Evolutionary conservation across 2,329 filamentous ascomycete species (phyloP).

Genomic region (Periglandula ipomoeae): DNA sequence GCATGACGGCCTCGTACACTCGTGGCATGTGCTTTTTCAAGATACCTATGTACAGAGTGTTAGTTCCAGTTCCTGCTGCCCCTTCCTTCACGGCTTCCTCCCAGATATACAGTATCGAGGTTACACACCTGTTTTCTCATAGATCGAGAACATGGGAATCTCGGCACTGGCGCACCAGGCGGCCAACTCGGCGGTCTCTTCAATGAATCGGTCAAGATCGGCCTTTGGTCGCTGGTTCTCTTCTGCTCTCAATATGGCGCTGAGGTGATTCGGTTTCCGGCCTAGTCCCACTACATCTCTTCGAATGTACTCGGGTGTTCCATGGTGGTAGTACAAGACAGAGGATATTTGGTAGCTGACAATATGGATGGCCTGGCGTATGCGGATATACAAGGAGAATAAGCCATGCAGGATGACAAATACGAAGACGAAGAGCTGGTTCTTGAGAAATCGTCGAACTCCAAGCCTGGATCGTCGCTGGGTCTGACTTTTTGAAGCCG

Average conservation of each 20-base stretch:
- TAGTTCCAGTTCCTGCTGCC: background rate
- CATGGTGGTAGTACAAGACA: slow-evolving; percentile 89
- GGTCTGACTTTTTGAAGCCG: slow-evolving; percentile 15
- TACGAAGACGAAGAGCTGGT: slow-evolving; percentile 55
- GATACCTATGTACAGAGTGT: slow-evolving; percentile 49
- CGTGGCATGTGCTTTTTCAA: slow-evolving; percentile 85
- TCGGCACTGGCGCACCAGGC: slow-evolving; percentile 90
- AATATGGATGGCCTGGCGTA: slow-evolving; percentile 70
- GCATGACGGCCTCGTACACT: slow-evolving; percentile 68
- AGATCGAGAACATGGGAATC: slow-evolving; percentile 80
- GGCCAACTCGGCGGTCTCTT: slow-evolving; percentile 83
- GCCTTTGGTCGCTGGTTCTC: slow-evolving; percentile 59
- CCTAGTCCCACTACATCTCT: slow-evolving; percentile 70
- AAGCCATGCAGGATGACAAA: slow-evolving; percentile 67
- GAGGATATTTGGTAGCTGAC: slow-evolving; percentile 70
- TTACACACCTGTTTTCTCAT: slow-evolving; percentile 74
- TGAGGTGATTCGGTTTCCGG: slow-evolving; percentile 75
- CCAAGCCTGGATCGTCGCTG: slow-evolving; percentile 38
- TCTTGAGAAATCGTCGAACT: slow-evolving; percentile 51
- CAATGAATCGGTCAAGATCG: slow-evolving; percentile 73
- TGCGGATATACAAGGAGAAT: slow-evolving; percentile 81
- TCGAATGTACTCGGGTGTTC: slow-evolving; percentile 84
- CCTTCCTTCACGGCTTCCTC: background rate
- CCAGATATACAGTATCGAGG: background rate
- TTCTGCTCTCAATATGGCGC: slow-evolving; percentile 71